Percentiles rank a stretch among this genome's conserved stretches.
Evolutionary conservation across 2,329 filamentous ascomycete species (phyloP).

Genomic region (Westerdykella aurantiaca): DNA sequence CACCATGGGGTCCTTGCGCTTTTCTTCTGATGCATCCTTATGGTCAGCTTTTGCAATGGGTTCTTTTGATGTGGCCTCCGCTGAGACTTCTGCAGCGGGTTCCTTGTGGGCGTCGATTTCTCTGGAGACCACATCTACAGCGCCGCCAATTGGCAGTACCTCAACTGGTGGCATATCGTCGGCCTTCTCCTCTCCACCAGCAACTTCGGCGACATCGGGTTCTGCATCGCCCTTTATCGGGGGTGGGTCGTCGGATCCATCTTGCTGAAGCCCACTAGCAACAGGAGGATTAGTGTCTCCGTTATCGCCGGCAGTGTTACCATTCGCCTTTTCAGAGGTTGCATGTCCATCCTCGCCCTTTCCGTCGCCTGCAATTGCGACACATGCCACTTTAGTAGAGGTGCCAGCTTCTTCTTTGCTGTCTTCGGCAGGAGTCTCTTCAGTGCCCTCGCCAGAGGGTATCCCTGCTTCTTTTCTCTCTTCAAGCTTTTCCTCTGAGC

Average conservation of each 20-base stretch:
- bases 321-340: background rate
- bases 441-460: background rate
- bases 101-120: background rate
- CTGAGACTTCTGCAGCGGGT: background rate
- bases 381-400: no score
- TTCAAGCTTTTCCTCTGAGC: background rate
- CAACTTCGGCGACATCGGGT: background rate
- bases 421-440: background rate
- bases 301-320: background rate
- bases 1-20: background rate
- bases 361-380: no score
- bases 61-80: background rate
- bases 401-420: background rate
- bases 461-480: background rate
- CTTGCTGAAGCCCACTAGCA: background rate
- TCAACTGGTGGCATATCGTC: background rate
- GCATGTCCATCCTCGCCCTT: background rate
- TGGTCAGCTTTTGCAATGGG: background rate
- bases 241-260: background rate
- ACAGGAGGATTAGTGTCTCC: background rate
- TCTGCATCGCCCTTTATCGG: background rate
- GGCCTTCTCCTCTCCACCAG: background rate
- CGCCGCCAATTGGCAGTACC: background rate
- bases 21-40: slow-evolving; percentile 2
- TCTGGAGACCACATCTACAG: slow-evolving; percentile 1